Evolutionary conservation across 2,329 filamentous ascomycete genomes (phyloP).

Genomic region (Sclerotinia sclerotiorum): DNA sequence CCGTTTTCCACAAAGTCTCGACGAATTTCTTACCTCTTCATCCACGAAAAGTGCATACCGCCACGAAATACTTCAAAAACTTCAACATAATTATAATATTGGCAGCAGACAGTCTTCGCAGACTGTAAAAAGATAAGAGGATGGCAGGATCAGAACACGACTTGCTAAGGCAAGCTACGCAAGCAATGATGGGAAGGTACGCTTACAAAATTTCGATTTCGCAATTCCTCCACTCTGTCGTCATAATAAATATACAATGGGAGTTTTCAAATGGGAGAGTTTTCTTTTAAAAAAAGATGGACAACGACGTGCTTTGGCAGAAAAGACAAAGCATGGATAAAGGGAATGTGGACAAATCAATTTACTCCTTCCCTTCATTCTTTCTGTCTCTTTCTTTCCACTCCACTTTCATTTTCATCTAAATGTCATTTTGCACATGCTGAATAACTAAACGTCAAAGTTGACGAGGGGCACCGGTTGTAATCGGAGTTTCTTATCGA

Average conservation of each 20-base stretch:
- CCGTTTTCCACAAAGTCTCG: not conserved
- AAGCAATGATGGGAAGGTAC: constrained; percentile 42
- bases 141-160: constrained; percentile 40
- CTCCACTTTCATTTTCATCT: constrained; percentile 18
- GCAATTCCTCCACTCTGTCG: constrained; percentile 24
- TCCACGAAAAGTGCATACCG: not conserved
- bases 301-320: not conserved
- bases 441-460: constrained; percentile 30
- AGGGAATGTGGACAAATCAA: constrained; percentile 6
- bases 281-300: constrained; percentile 3
- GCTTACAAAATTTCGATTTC: constrained; percentile 25
- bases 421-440: constrained; percentile 23
- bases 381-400: not conserved
- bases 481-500: constrained; percentile 35
- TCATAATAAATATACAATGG: constrained; percentile 1
- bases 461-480: constrained; percentile 35
- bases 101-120: constrained; percentile 7
- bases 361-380: not conserved
- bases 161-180: constrained; percentile 42
- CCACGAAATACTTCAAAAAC: not conserved
- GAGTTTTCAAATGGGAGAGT: not conserved
- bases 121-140: constrained; percentile 10
- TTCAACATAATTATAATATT: constrained; percentile 2
- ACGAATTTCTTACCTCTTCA: not conserved
- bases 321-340: not conserved